A percentile compares a stretch with the other conserved stretches of the same genome.
These are phyloP conservation scores for Kluyveromyces lactis DNA, from an alignment of 805 yeast species.

Conservation along the genomic window DNA sequence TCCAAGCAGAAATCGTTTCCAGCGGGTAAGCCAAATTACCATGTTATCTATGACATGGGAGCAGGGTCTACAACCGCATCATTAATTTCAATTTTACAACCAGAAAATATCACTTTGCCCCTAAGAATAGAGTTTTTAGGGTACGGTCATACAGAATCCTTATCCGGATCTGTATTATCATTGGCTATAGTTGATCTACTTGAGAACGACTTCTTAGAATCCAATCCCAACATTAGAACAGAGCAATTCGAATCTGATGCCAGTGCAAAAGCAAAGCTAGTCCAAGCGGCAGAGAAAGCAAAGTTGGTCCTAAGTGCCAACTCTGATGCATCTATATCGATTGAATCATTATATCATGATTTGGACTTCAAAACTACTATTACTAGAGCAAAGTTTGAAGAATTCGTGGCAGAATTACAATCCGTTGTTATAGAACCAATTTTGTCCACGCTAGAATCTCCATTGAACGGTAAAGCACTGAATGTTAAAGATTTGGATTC, in stretches of 20 bases:
- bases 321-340: constrained; percentile 61
- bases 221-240: constrained; percentile 32
- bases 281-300: constrained; percentile 82
- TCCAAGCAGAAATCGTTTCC: constrained; percentile 20
- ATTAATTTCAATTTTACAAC: constrained; percentile 50
- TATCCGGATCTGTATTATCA: constrained; percentile 78
- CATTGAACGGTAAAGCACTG: constrained; percentile 22
- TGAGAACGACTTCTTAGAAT: constrained; percentile 46
- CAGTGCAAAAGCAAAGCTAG: constrained; percentile 57
- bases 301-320: constrained; percentile 85
- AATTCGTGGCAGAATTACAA: constrained; percentile 35
- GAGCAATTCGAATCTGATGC: constrained; percentile 38
- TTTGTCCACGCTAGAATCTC: constrained; percentile 37
- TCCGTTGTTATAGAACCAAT: constrained; percentile 48
- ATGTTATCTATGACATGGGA: constrained; percentile 82
- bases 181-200: constrained; percentile 53
- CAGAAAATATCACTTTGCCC: constrained; percentile 34
- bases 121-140: constrained; percentile 57
- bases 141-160: constrained; percentile 52
- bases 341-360: constrained; percentile 70
- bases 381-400: constrained; percentile 80
- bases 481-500: constrained; percentile 41
- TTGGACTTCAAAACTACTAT: constrained; percentile 60
- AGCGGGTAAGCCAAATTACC: constrained; percentile 38
- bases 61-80: constrained; percentile 89